Evolutionary conservation across 192 early-diverging fungal genomes (phyloP), one percentile per base, ranked within the genome.

Genomic region (Umbelopsis sp.): DNA sequence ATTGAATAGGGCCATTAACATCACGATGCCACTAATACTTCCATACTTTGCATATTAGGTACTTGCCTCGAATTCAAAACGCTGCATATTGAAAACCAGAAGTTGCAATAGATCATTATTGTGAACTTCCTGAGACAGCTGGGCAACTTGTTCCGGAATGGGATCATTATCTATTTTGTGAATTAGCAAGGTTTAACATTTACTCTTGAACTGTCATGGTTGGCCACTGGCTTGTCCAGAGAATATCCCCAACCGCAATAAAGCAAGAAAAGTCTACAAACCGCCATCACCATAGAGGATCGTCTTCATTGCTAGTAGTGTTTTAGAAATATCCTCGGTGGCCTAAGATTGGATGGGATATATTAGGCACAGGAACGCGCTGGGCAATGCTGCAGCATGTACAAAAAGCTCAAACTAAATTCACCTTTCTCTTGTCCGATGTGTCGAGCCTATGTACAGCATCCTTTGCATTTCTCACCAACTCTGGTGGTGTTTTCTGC

Each of bases 291-390:
- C 97, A 72, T 94, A 94, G 67, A 99, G 85, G 53, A 98, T 94
- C 61, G 84, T 90, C 75, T 97, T 97, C 93, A 99, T 96, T 51
- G 86, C 81, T 46, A 93, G 84, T 20, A 99, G 84, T 78, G 94
- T 96, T 82, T 94, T 97, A 33, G 97, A 95, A 51, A 99, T 95
- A 46, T 99, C 98, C 78, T 99, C 97, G 75, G 94, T 95, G 33
- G 91, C 92, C 93, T 98, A 89, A 66, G 70, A 77, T 77, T 49
- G 41, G 45, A 44, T 46, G 66, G 58, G 69, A 67, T 49, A 41
- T 41, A 6, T 41, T 41, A 41, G 1, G 37, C 37, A 41, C 37
- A 41, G 37, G 37, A 41, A 41, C 37, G 37, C 37, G 37, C 37
- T 41, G 5, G 10, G 37, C 7, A 6, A 41, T 41, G 37, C 37